These are phyloP conservation scores for Amaranthus tricolor DNA, from an alignment of 179 eudicot genomes.

Conservation along the genomic window DNA sequence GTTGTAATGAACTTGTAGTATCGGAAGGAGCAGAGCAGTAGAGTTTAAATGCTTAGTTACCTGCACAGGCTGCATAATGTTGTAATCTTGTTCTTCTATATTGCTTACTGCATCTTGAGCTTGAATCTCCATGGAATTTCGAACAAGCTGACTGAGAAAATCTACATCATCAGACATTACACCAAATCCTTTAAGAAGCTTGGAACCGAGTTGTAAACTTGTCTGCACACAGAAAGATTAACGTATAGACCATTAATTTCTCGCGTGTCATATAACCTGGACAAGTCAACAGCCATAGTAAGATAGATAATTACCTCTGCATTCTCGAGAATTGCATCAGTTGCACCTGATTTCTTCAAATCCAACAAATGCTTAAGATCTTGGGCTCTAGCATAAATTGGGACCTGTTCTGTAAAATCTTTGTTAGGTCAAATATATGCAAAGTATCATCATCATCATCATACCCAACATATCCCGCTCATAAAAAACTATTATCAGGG, in stretches of 20 bases:
- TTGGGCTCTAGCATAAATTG: slow-evolving; percentile 88
- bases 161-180: slow-evolving; percentile 92
- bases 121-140: slow-evolving; percentile 87
- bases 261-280: background rate
- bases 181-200: slow-evolving; percentile 90
- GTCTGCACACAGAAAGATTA: slow-evolving; percentile 49
- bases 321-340: slow-evolving; percentile 94
- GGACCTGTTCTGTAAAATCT: slow-evolving; percentile 46
- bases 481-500: too few relatives aligned
- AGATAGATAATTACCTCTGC: slow-evolving; percentile 64
- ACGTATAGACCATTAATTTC: background rate
- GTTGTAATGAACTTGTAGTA: background rate
- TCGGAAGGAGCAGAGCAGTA: background rate
- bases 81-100: slow-evolving; percentile 47
- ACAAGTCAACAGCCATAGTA: background rate
- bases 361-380: slow-evolving; percentile 80
- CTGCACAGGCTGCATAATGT: slow-evolving; percentile 70
- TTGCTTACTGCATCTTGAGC: slow-evolving; percentile 57
- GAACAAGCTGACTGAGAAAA: slow-evolving; percentile 67
- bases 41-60: slow-evolving; percentile 28
- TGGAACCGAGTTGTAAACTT: slow-evolving; percentile 93
- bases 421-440: background rate
- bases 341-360: slow-evolving; percentile 89
- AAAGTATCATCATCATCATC: background rate
- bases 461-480: too few relatives aligned